Evolutionary conservation across 2,329 filamentous ascomycete species (phyloP).

Genomic region (Aspergillus calidoustus): DNA sequence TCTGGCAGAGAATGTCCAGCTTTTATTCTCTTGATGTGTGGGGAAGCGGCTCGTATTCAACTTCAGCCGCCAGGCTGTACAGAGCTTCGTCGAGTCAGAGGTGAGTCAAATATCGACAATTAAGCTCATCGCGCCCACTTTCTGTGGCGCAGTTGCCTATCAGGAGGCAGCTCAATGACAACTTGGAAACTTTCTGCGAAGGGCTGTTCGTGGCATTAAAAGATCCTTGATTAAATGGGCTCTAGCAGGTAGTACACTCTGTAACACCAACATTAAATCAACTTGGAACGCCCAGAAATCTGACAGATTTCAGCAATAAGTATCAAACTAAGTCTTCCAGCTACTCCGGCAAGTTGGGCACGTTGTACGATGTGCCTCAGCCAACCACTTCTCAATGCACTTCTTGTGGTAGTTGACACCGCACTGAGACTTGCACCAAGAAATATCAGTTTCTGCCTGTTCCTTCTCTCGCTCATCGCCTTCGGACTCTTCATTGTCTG

Average conservation of each 20-base stretch:
- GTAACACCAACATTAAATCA: too few species aligned
- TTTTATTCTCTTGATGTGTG: background rate
- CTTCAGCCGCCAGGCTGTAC: background rate
- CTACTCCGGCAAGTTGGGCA: conserved; percentile 24
- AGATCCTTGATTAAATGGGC: too few species aligned
- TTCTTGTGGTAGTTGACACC: conserved; percentile 28
- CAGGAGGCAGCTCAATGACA: background rate
- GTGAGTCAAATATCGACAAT: conserved; percentile 2
- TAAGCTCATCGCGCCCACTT: background rate
- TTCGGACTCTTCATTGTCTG: background rate
- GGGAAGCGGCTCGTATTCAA: background rate
- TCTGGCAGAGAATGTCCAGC: background rate
- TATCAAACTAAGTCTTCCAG: conserved; percentile 10
- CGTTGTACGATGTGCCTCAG: conserved; percentile 4
- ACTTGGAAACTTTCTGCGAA: too few species aligned
- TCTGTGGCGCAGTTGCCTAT: background rate
- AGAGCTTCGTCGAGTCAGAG: background rate
- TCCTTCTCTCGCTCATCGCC: background rate
- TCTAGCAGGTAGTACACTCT: too few species aligned
- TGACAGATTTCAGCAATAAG: background rate
- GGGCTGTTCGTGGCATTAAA: too few species aligned
- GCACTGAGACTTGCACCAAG: conserved; percentile 29
- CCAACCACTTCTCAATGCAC: conserved; percentile 27
- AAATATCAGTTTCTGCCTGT: conserved; percentile 8
- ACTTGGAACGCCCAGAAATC: too few species aligned